Evolutionary conservation across 805 yeast genomes (phyloP), one percentile per base, ranked within the genome.

Genomic region (Yarrowia osloensis): DNA sequence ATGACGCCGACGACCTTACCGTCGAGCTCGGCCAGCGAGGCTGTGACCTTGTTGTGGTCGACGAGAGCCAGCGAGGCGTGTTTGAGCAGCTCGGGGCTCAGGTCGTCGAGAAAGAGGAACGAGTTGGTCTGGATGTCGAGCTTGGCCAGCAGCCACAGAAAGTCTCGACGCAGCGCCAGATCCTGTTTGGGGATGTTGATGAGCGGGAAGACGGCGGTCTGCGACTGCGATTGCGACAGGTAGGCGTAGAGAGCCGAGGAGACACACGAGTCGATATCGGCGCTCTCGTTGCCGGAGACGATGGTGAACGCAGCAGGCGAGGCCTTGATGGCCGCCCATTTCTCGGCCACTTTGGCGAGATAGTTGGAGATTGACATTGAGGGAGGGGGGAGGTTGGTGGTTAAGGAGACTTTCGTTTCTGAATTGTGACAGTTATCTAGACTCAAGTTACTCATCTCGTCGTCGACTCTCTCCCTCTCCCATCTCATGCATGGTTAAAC

Each of bases 211-310:
- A 83, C 73, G 1, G 19, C 39, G 26, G 9, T 50, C 49, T 29
- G 42, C 33, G 74, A 69, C 19, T 79, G 78, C 55, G 78, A 72
- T 12, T 71, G 73, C 31, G 78, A 77, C 68, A 88, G 81, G 72
- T 85, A 91, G 0, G 97, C 87, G 73, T 87, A 89, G 3, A 89
- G 73, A 5, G 95, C 79, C 0, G 98, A 88, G 67, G 88, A 83
- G 1, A 91, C 84, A 35, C 92, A 88, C 0, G 98, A 93, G 76
- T 94, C 99, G 78, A 95, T 79, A 76, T 94, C 92, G 21, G 62
- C 93, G 4, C 95, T 85, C 73, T 91, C 95, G 73, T 92, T 92
- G 0, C 98, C 98, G 0, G 88, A 79, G 0, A 88, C 93, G 24
- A 88, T 31, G 35, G 54, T 44, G 54, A 61, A 61, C 5, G 40